These are phyloP conservation scores for Sugiyamaella americana DNA, from an alignment of 805 yeast species.

Conservation along the genomic window DNA sequence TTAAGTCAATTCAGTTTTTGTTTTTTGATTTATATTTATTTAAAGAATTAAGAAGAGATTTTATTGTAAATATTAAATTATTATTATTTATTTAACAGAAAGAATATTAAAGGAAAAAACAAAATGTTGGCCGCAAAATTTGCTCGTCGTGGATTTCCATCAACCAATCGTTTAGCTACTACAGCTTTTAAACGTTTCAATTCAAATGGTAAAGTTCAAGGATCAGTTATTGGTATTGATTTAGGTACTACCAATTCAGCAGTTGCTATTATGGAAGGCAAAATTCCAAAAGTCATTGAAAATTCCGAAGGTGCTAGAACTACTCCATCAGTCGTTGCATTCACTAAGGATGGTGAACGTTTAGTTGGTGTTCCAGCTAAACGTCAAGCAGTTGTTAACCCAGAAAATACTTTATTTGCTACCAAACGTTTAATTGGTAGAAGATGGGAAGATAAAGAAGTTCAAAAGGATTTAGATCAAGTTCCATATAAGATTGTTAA, in stretches of 20 bases:
- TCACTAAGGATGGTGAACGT: slow-evolving; percentile 86
- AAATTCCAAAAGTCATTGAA: slow-evolving; percentile 70
- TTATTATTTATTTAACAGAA: no score
- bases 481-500: slow-evolving; percentile 88
- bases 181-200: slow-evolving; percentile 35
- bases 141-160: slow-evolving; percentile 25
- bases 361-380: slow-evolving; percentile 92
- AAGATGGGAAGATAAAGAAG: slow-evolving; percentile 82
- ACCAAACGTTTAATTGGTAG: slow-evolving; percentile 94
- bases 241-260: slow-evolving; percentile 89
- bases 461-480: slow-evolving; percentile 79
- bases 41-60: no score
- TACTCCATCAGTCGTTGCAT: slow-evolving; percentile 92
- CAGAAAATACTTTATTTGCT: slow-evolving; percentile 88
- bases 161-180: slow-evolving; percentile 19
- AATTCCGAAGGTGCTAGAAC: slow-evolving; percentile 73
- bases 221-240: slow-evolving; percentile 76
- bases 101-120: no score
- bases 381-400: slow-evolving; percentile 93
- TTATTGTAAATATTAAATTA: no score
- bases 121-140: slow-evolving; percentile 38
- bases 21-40: no score
- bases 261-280: slow-evolving; percentile 78
- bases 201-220: slow-evolving; percentile 45
- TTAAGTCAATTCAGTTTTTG: no score